Percentiles rank a stretch among this genome's conserved stretches.
Evolutionary conservation across 2,329 filamentous ascomycete genomes (phyloP).

Genomic region (Thielaviopsis populi): DNA sequence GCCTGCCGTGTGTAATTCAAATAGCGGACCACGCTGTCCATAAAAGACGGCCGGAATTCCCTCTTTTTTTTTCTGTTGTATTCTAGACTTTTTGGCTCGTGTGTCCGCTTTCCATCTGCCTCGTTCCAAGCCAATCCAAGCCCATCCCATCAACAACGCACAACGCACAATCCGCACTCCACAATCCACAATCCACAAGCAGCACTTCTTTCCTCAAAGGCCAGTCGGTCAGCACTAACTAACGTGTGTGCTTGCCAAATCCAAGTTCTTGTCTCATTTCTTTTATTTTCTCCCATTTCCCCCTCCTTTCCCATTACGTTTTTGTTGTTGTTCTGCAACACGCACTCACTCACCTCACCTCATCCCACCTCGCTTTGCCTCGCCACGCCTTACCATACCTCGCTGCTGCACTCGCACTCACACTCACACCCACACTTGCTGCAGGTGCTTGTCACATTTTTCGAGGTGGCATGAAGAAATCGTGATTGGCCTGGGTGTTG

Average conservation of each 20-base stretch:
- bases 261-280: background rate
- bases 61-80: conserved; percentile 2
- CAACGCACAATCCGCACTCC: too few species aligned
- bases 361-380: background rate
- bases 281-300: background rate
- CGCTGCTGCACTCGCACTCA: too few species aligned
- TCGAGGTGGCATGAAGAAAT: background rate
- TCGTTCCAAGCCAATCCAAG: background rate
- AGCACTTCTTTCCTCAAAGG: background rate
- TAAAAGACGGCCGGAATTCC: conserved; percentile 5
- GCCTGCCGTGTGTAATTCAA: background rate
- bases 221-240: background rate
- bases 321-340: background rate
- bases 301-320: background rate
- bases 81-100: background rate
- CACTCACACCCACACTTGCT: background rate
- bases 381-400: too few species aligned
- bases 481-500: background rate
- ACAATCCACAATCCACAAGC: too few species aligned
- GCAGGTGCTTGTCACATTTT: background rate
- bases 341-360: background rate
- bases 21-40: background rate
- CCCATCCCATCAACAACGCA: background rate
- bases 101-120: background rate
- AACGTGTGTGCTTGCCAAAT: background rate